Conservation (phyloP, 768 basidiomycete genomes). For the Termitomyces sp. region DNA sequence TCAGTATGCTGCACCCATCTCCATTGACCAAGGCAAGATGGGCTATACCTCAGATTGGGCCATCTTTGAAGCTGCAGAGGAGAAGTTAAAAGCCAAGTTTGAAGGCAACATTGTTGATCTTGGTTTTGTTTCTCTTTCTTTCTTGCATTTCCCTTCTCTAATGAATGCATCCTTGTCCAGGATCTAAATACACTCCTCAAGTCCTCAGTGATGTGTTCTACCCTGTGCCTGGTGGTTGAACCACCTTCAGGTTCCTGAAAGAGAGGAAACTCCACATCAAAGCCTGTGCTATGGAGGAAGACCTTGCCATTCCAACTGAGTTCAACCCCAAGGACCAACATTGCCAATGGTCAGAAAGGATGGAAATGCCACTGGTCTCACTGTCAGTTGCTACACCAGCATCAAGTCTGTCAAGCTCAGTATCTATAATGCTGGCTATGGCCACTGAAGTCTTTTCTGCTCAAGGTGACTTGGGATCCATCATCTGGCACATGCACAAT, state of each 20-base stretch:
- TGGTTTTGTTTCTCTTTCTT: slow-evolving; percentile 24
- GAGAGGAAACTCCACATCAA: slow-evolving; percentile 19
- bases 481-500: slow-evolving; percentile 6
- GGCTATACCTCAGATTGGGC: slow-evolving; percentile 25
- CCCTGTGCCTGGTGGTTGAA: slow-evolving; percentile 5
- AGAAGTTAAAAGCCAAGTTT: slow-evolving; percentile 21
- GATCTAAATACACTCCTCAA: slow-evolving; percentile 16
- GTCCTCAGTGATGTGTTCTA: slow-evolving; percentile 12
- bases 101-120: slow-evolving; percentile 28
- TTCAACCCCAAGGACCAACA: slow-evolving; percentile 23
- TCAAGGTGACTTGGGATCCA: too few species aligned
- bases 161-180: slow-evolving; percentile 22
- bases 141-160: slow-evolving; percentile 19
- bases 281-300: slow-evolving; percentile 16
- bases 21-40: slow-evolving; percentile 19
- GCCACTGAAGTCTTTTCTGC: slow-evolving; percentile 8
- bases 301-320: slow-evolving; percentile 14
- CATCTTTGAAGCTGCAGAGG: slow-evolving; percentile 13
- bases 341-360: slow-evolving; percentile 33
- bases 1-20: slow-evolving; percentile 20
- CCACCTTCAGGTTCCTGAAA: slow-evolving; percentile 18
- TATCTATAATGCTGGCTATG: slow-evolving; percentile 24
- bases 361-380: slow-evolving; percentile 25
- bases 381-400: slow-evolving; percentile 23
- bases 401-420: slow-evolving; percentile 19